A percentile compares a stretch with the other conserved stretches of the same genome.
Evolutionary conservation across 768 basidiomycete genomes (phyloP).

Genomic region (Leccinum subgranulosum): DNA sequence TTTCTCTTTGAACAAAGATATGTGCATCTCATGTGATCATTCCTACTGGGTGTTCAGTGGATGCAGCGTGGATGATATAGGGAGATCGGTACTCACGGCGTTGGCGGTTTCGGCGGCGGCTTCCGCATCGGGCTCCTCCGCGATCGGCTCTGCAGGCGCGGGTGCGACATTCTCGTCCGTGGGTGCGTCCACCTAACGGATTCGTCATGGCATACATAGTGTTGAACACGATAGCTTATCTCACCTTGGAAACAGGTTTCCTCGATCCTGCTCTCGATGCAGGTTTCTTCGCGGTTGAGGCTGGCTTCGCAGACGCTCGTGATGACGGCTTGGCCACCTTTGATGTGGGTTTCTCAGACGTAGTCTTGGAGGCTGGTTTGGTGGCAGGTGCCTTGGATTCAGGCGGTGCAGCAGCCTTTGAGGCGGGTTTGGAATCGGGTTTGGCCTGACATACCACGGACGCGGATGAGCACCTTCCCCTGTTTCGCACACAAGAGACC

Average conservation of each 20-base stretch:
- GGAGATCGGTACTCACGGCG: conserved; percentile 14
- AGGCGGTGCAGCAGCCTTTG: conserved; percentile 30
- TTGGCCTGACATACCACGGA: conserved; percentile 35
- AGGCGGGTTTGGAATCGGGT: conserved; percentile 33
- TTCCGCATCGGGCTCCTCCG: conserved; percentile 51
- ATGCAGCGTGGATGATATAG: not conserved
- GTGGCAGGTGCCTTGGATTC: conserved; percentile 30
- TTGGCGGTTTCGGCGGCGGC: conserved; percentile 39
- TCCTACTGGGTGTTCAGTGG: conserved; percentile 9
- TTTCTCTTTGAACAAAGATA: conserved; percentile 9
- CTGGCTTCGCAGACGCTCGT: conserved; percentile 39
- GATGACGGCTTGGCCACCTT: conserved; percentile 40
- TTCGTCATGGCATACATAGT: not conserved
- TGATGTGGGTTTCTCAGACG: conserved; percentile 41
- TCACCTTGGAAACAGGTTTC: conserved; percentile 64
- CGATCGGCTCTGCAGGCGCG: conserved; percentile 45
- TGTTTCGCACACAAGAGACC: conserved; percentile 1
- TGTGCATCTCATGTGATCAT: conserved; percentile 17
- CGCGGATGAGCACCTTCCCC: not conserved
- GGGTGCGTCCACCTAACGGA: conserved; percentile 32
- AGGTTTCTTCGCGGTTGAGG: conserved; percentile 49
- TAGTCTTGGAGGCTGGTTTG: conserved; percentile 32
- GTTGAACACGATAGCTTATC: conserved; percentile 1
- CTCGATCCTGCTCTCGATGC: conserved; percentile 56
- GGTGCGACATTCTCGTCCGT: conserved; percentile 39